Base-by-base conservation (phyloP, 23 red algal species). In the Pyropia haitanensis region DNA sequence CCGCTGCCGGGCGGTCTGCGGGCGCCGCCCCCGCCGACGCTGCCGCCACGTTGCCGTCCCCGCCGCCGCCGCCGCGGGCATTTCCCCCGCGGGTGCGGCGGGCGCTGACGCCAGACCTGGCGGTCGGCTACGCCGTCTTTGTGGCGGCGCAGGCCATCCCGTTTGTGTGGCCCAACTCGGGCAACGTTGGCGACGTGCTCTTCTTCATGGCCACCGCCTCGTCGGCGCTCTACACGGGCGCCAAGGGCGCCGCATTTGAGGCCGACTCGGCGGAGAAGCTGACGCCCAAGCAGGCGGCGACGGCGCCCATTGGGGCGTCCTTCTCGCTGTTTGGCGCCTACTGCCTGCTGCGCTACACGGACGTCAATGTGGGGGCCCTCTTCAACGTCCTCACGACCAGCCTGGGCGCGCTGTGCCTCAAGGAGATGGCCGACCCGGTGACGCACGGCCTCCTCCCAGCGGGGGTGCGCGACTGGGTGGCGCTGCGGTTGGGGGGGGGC, bases 401-500 rank as follows among this genome's bases (percentile, higher is more conserved):
- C 50, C 53, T 53, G 13, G 77, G 77, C 26, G 30, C 49, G 9
- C 65, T 81, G 4, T 81, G 77, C 33, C 56, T 81, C n/a, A 81
- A 81, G 77, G 77, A 81, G 56, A 55, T 61, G 26, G 24, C 72
- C 3, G 77, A 81, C 66, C 77, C 77, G 9, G 29, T 81, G 5
- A 49, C 31, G 20, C 51, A 59, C 56, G 60, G 53, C 0, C 23
- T 73, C 25, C 54, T 77, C 31, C 31, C 46, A 17, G 39, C 39
- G 39, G 39, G 39, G 7, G 39, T 46, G 13, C 39, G 39, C 39
- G 18, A 77, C 50, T 21, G 18, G 39, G 58, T 26, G n/a, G 22
- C 64, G 16, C 23, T 27, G 26, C 30, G 16, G 4, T 6, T 21
- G 10, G 21, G 53, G 5, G 49, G 32, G 21, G 39, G 39, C 39